Evolutionary conservation across 305 asterid genomes (phyloP).

Genomic region (Solanum hybrid): DNA sequence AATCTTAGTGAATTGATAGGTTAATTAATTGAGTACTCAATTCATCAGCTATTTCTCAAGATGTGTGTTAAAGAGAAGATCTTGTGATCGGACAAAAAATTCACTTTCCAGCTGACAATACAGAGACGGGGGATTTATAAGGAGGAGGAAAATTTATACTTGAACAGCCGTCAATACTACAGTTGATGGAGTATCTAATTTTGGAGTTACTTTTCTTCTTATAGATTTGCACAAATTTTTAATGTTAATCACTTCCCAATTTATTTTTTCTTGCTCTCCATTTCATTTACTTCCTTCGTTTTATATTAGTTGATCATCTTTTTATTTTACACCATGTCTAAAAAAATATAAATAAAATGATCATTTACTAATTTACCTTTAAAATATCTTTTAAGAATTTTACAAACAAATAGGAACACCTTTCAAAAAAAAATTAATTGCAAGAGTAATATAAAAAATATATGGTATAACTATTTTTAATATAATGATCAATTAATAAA

Average conservation of each 20-base stretch:
- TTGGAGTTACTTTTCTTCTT: not conserved
- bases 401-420: no score
- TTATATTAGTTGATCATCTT: no score
- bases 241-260: not conserved
- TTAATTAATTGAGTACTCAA: not conserved
- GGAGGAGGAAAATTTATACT: not conserved
- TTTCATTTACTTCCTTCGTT: not conserved
- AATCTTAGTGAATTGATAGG: constrained; percentile 1
- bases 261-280: not conserved
- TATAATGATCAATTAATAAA: no score
- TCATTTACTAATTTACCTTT: no score
- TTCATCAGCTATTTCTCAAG: not conserved
- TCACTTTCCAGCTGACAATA: not conserved
- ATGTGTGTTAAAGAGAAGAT: not conserved
- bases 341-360: no score
- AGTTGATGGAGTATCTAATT: constrained; percentile 4
- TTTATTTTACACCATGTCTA: fast-evolving
- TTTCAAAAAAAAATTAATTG: no score
- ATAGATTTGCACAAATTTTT: not conserved
- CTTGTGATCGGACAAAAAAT: not conserved
- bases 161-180: constrained; percentile 25
- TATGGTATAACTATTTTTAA: no score
- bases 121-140: constrained; percentile 1
- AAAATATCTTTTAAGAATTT: no score
- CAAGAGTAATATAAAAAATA: no score